Base-by-base conservation (phyloP, 2,329 filamentous ascomycete species). In the Pezicula rhizophila region DNA sequence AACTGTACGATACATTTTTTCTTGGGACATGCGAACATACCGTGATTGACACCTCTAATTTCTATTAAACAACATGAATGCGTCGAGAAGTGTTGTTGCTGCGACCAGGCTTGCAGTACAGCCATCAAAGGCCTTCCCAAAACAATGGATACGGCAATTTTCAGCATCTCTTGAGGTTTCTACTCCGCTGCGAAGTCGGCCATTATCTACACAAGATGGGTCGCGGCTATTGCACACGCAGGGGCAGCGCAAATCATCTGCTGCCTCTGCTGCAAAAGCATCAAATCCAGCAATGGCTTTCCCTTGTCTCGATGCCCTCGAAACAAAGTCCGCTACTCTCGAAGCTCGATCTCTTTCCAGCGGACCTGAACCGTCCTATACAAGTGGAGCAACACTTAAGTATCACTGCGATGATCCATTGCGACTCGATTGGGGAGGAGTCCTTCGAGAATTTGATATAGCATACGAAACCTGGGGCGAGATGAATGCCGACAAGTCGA, bases 291-390 rank as follows among this genome's bases (percentile, higher is more conserved):
- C 89, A 57, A 86, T 95, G 76, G 83, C 87, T 0, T 96, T 96
- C 60, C 90, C 90, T 3, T 96, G 90, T 64, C 84, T 96, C 41
- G 90, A 96, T 63, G 89, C 86, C 2, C 75, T 91, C 49, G 90
- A 95, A 63, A 79, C 78, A 33, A 84, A 85, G 54, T 89, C 92
- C 0, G 86, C 86, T 5, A 85, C 75, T 8, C 82, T 97, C 42
- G 79, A 79, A 57, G 77, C 80, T 14, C 73, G 74, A 48, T 87
- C 85, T 34, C 74, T 85, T 42, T 79, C 81, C 14, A 84, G 82
- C 42, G 92, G 92, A 0, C 92, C 92, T 1, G 93, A 99, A 64
- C 93, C 93, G 0, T 89, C 89, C 1, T 99, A 99, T 68, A 96
- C 92, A 0, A 85, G 87, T 41, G 93, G 93, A 49, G 82, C 81